phyloP scores from a whole-genome alignment of 1,284 basidiomycete genomes.

The Leccinum pachyderme region DNA sequence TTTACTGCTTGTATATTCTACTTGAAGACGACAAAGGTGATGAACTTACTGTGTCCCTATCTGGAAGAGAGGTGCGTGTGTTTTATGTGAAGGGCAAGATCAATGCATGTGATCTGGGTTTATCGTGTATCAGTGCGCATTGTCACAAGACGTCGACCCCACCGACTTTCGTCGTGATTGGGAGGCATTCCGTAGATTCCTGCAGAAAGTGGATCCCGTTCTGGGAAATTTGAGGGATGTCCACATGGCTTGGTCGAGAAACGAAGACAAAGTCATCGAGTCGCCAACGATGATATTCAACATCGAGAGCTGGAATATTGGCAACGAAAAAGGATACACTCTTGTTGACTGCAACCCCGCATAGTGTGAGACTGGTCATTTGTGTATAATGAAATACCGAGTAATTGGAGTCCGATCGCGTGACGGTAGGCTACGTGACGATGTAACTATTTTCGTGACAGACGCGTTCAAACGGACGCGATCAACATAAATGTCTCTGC shows the following conservation, averaged over 20 bases:
- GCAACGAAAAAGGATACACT: conserved; percentile 20
- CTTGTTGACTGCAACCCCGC: conserved; percentile 19
- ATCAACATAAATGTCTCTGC: conserved; percentile 43
- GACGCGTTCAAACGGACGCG: conserved; percentile 21
- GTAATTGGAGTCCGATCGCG: conserved; percentile 4
- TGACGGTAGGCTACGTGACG: conserved; percentile 15
- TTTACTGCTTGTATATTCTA: conserved; percentile 48
- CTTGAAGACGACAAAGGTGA: conserved; percentile 48
- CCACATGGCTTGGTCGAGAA: conserved; percentile 25
- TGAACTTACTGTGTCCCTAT: conserved; percentile 44
- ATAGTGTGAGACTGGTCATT: neutral
- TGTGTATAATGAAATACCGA: neutral
- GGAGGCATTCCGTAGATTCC: conserved; percentile 38
- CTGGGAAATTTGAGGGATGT: conserved; percentile 41
- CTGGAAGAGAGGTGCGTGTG: conserved; percentile 41
- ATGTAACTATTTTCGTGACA: conserved; percentile 25
- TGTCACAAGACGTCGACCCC: conserved; percentile 44
- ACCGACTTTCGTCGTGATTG: conserved; percentile 41
- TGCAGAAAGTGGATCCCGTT: conserved; percentile 40
- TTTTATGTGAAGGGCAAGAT: neutral
- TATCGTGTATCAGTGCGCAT: conserved; percentile 36
- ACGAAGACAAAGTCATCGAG: conserved; percentile 20
- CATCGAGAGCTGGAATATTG: conserved; percentile 33
- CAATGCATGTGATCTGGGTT: neutral
- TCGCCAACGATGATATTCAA: conserved; percentile 30